Percentiles rank a stretch among this genome's conserved stretches.
Conservation (phyloP, 2,329 filamentous ascomycete species). For the Verticillium longisporum region DNA sequence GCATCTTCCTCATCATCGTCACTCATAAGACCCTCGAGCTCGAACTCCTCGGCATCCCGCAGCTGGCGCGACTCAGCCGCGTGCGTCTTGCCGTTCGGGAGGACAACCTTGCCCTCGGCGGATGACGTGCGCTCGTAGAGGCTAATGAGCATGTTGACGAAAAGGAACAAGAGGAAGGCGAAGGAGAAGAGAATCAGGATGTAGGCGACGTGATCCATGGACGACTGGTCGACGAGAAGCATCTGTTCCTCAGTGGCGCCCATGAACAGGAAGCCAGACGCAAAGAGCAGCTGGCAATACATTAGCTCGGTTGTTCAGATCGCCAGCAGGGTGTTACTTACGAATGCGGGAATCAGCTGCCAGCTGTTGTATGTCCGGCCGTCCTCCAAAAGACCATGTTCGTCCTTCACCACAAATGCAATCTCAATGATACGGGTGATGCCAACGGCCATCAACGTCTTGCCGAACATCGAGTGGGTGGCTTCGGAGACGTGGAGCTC, state of each 20-base stretch:
- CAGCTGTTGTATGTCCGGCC: slow-evolving; percentile 61
- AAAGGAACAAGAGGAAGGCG: slow-evolving; percentile 85
- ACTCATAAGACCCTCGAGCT: slow-evolving; percentile 82
- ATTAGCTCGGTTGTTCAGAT: slow-evolving; percentile 12
- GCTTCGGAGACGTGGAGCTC: slow-evolving; percentile 75
- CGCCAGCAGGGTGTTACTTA: slow-evolving; percentile 31
- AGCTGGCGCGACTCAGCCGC: slow-evolving; percentile 33
- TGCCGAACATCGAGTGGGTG: slow-evolving; percentile 86
- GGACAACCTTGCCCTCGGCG: slow-evolving; percentile 27
- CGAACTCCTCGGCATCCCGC: slow-evolving; percentile 84
- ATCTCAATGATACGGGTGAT: slow-evolving; percentile 83
- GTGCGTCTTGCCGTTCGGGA: slow-evolving; percentile 20
- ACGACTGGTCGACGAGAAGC: slow-evolving; percentile 62
- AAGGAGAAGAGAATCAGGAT: slow-evolving; percentile 87
- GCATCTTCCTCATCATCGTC: slow-evolving; percentile 68
- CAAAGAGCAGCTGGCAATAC: slow-evolving; percentile 68
- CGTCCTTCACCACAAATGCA: slow-evolving; percentile 76
- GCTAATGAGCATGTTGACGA: slow-evolving; percentile 77
- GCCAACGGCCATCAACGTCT: slow-evolving; percentile 89
- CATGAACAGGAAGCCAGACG: slow-evolving; percentile 95
- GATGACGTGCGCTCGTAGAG: slow-evolving; percentile 64
- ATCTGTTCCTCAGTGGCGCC: slow-evolving; percentile 96
- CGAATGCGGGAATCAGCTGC: slow-evolving; percentile 47
- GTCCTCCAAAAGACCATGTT: slow-evolving; percentile 55
- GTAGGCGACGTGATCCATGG: slow-evolving; percentile 85